Evolutionary conservation across 2,329 filamentous ascomycete species (phyloP).

Genomic region (Pseudopyrenochaeta lycopersici): DNA sequence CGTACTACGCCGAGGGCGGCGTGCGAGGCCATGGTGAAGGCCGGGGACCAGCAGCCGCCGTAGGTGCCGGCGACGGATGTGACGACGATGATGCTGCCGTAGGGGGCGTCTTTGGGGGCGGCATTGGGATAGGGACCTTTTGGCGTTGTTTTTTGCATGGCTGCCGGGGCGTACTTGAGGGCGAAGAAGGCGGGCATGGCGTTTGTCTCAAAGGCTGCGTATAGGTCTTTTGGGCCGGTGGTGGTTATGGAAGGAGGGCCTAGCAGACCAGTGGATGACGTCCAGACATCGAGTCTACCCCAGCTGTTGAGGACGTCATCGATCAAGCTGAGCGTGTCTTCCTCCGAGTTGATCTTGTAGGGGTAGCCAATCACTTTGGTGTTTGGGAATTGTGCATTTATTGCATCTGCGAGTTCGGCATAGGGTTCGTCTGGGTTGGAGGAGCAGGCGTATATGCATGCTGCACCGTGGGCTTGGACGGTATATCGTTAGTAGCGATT

Average conservation of each 20-base stretch:
- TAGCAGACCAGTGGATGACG: conserved; percentile 65
- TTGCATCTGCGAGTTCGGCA: conserved; percentile 51
- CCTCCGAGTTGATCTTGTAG: conserved; percentile 66
- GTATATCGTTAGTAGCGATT: not conserved
- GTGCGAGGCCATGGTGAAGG: conserved; percentile 69
- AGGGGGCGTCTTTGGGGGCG: conserved; percentile 66
- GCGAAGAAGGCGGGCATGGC: conserved; percentile 71
- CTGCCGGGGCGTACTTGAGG: conserved; percentile 70
- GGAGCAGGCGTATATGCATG: conserved; percentile 69
- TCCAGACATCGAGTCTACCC: conserved; percentile 66
- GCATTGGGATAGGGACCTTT: conserved; percentile 68
- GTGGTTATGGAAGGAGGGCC: conserved; percentile 64
- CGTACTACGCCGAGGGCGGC: conserved; percentile 69
- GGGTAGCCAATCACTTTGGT: conserved; percentile 70
- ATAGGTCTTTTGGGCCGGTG: conserved; percentile 65
- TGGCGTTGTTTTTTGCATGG: conserved; percentile 68
- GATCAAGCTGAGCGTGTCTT: conserved; percentile 67
- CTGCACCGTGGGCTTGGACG: conserved; percentile 68
- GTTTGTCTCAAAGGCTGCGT: conserved; percentile 68
- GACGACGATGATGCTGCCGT: conserved; percentile 71
- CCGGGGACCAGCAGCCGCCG: conserved; percentile 67
- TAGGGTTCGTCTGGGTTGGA: conserved; percentile 54
- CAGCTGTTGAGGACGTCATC: conserved; percentile 70
- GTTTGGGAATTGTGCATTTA: conserved; percentile 58
- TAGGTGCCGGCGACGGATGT: conserved; percentile 65